Evolutionary conservation across 1,139 yeast genomes (phyloP).

Genomic region (Fermentozyma sake): DNA sequence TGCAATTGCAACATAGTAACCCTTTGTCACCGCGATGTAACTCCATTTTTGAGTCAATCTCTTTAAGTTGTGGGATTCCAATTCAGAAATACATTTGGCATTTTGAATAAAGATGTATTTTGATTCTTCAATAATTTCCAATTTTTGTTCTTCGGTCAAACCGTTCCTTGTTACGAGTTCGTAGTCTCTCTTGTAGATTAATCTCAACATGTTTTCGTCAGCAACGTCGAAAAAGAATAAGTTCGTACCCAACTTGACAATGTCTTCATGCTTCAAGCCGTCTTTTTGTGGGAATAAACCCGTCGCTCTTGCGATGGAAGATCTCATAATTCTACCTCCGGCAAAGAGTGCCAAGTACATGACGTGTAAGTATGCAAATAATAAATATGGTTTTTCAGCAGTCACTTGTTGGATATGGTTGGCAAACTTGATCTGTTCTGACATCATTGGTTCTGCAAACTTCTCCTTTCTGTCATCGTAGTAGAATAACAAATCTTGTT

Average conservation of each 20-base stretch:
- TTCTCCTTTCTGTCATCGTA: constrained; percentile 53
- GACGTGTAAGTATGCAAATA: constrained; percentile 83
- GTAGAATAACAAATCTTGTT: constrained; percentile 63
- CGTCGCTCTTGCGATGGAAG: constrained; percentile 59
- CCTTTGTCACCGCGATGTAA: constrained; percentile 50
- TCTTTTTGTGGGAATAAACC: constrained; percentile 73
- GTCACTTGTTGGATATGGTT: constrained; percentile 55
- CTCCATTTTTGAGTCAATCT: constrained; percentile 54
- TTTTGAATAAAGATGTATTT: constrained; percentile 63
- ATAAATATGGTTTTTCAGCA: constrained; percentile 59
- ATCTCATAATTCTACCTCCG: constrained; percentile 74
- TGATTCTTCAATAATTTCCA: constrained; percentile 65
- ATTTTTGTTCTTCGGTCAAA: constrained; percentile 65
- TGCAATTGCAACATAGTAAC: constrained; percentile 35
- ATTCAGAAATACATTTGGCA: constrained; percentile 56
- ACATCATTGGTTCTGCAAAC: constrained; percentile 53
- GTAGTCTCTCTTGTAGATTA: constrained; percentile 67
- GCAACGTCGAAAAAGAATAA: constrained; percentile 69
- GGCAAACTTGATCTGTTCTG: constrained; percentile 58
- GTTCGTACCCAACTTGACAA: constrained; percentile 60
- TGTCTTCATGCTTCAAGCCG: constrained; percentile 59
- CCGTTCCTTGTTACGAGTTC: constrained; percentile 70
- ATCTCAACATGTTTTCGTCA: constrained; percentile 62
- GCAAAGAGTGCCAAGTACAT: constrained; percentile 84
- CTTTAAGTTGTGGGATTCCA: constrained; percentile 58